Evolutionary conservation across 768 basidiomycete species (phyloP).

Genomic region (Pholiota conissans): DNA sequence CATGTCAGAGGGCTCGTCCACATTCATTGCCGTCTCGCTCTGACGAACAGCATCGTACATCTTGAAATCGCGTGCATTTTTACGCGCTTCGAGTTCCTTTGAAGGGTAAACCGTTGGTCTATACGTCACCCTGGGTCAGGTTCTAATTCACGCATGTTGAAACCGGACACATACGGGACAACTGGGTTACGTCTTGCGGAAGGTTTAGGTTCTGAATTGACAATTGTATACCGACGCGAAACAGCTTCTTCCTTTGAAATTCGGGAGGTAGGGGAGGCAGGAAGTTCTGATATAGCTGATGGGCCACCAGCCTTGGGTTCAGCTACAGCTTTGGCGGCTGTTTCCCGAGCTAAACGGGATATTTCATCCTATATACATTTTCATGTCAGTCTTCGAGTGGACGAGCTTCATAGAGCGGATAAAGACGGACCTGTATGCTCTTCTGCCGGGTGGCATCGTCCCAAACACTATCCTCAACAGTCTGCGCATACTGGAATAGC

Average conservation of each 20-base stretch:
- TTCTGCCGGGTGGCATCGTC: conserved; percentile 56
- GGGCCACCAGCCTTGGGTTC: conserved; percentile 15
- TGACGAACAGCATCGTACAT: conserved; percentile 71
- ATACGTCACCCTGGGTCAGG: neutral
- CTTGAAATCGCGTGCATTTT: conserved; percentile 45
- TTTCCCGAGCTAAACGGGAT: conserved; percentile 48
- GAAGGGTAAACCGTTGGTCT: conserved; percentile 60
- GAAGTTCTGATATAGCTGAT: conserved; percentile 4
- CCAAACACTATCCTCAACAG: conserved; percentile 72
- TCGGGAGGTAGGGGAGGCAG: conserved; percentile 12
- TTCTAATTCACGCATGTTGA: neutral
- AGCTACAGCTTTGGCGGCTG: conserved; percentile 20
- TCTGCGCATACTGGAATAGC: conserved; percentile 81
- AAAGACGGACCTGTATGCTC: conserved; percentile 57
- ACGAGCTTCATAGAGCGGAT: neutral
- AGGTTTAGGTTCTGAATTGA: conserved; percentile 30
- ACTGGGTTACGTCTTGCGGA: conserved; percentile 30
- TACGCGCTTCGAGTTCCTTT: conserved; percentile 41
- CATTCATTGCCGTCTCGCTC: conserved; percentile 20
- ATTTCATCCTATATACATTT: conserved; percentile 49
- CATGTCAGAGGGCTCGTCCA: conserved; percentile 53
- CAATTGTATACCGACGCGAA: conserved; percentile 53
- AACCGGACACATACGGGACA: conserved; percentile 37
- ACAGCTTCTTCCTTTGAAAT: conserved; percentile 31
- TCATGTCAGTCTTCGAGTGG: neutral